These are phyloP conservation scores for Kwoniella shivajii DNA, from an alignment of 1,284 basidiomycete species.

Conservation along the genomic window DNA sequence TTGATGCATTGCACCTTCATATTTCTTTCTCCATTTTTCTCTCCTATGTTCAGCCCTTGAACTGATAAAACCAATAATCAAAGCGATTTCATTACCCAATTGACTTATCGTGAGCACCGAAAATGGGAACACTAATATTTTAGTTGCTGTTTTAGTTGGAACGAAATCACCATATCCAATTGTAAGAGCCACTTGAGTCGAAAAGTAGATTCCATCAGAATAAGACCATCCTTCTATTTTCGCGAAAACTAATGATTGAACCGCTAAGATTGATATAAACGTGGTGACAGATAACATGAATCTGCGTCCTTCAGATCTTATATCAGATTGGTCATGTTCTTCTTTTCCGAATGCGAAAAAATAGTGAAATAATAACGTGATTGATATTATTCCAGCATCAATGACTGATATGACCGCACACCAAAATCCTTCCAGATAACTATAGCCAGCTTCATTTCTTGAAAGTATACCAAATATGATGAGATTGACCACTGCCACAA, in stretches of 20 bases:
- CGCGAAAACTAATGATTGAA: slow-evolving; percentile 47
- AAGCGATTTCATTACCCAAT: slow-evolving; percentile 53
- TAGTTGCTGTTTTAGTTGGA: slow-evolving; percentile 38
- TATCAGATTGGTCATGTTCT: slow-evolving; percentile 24
- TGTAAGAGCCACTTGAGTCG: slow-evolving; percentile 40
- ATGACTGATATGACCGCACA: slow-evolving; percentile 54
- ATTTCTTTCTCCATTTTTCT: slow-evolving; percentile 45
- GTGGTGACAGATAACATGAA: slow-evolving; percentile 55
- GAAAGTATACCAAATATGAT: slow-evolving; percentile 45
- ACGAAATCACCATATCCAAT: slow-evolving; percentile 53
- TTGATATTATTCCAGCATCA: slow-evolving; percentile 49
- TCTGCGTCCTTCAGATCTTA: slow-evolving; percentile 49
- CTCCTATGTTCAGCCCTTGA: slow-evolving; percentile 37
- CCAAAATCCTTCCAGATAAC: slow-evolving; percentile 55
- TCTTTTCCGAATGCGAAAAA: slow-evolving; percentile 35
- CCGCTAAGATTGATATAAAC: slow-evolving; percentile 49
- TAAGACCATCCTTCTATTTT: slow-evolving; percentile 50
- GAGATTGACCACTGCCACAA: slow-evolving; percentile 54
- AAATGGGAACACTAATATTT: slow-evolving; percentile 54
- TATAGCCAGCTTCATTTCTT: slow-evolving; percentile 40
- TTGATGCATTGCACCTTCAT: slow-evolving; percentile 43
- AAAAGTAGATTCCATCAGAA: slow-evolving; percentile 44
- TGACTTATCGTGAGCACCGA: slow-evolving; percentile 53
- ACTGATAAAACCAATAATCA: slow-evolving; percentile 52
- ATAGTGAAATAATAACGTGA: slow-evolving; percentile 52